Percentiles rank a stretch among this genome's conserved stretches.
phyloP scores from a whole-genome alignment of 2,329 filamentous ascomycete genomes.

The Sporothrix luriei region DNA sequence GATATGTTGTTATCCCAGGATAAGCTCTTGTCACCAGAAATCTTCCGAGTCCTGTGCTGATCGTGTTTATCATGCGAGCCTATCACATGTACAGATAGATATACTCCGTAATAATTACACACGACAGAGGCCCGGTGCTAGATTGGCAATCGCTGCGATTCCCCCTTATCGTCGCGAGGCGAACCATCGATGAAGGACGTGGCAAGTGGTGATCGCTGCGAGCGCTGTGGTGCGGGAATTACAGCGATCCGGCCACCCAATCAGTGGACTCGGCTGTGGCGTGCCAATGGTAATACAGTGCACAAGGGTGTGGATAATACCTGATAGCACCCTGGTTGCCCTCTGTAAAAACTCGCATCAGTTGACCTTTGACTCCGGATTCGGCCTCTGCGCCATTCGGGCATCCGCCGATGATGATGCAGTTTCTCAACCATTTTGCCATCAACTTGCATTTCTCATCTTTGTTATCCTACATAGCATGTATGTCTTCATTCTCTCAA shows the following conservation, averaged over 20 bases:
- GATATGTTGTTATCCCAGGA: constrained; percentile 5
- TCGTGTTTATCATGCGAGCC: not conserved
- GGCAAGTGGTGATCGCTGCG: not conserved
- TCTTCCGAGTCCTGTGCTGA: not conserved
- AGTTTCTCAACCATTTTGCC: not conserved
- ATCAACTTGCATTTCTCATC: not conserved
- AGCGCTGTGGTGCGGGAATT: not conserved
- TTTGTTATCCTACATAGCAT: not conserved
- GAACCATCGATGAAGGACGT: not conserved
- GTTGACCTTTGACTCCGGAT: constrained; percentile 9
- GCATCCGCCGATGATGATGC: constrained; percentile 2
- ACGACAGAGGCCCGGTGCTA: not conserved
- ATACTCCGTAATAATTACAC: too few relatives aligned
- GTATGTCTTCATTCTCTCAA: not conserved
- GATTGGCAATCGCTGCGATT: constrained; percentile 15
- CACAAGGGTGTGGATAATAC: not conserved
- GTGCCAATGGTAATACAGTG: constrained; percentile 3
- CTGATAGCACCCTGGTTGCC: not conserved
- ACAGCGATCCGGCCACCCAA: constrained; percentile 4
- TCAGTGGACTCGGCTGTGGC: constrained; percentile 23
- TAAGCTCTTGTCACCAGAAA: not conserved
- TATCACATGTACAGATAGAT: not conserved
- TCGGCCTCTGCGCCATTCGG: constrained; percentile 21
- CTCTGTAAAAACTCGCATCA: not conserved
- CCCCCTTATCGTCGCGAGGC: constrained; percentile 7